Percentiles rank a stretch among this genome's conserved stretches.
Conservation (phyloP, 495 filamentous ascomycete genomes). For the Penicillium longicatenatum region DNA sequence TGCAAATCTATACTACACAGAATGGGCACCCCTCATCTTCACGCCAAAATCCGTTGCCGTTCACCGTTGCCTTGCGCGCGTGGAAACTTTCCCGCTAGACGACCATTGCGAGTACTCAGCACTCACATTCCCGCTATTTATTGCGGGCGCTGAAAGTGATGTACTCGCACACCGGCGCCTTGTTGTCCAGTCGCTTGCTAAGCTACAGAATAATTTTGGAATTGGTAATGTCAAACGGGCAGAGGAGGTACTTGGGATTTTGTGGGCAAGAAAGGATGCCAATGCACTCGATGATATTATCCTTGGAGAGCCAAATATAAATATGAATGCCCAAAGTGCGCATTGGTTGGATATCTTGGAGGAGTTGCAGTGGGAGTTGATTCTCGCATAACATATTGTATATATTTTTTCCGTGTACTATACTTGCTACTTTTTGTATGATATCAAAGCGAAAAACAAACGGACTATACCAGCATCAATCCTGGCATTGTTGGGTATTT, state of each 20-base stretch:
- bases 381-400: conserved; percentile 30
- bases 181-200: conserved; percentile 32
- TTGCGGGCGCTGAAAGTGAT: conserved; percentile 41
- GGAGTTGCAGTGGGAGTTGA: conserved; percentile 45
- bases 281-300: not conserved
- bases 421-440: not conserved
- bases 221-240: conserved; percentile 46
- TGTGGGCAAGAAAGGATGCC: conserved; percentile 37
- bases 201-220: conserved; percentile 42
- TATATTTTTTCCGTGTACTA: not conserved
- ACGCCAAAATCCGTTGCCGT: conserved; percentile 35
- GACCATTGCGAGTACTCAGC: conserved; percentile 47
- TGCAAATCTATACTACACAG: not conserved
- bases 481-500: not conserved
- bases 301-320: not conserved
- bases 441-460: not conserved
- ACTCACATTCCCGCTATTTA: conserved; percentile 48
- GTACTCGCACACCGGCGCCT: conserved; percentile 26
- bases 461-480: not conserved
- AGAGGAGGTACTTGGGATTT: conserved; percentile 38
- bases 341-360: conserved; percentile 49
- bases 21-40: conserved; percentile 27
- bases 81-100: conserved; percentile 35
- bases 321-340: not conserved
- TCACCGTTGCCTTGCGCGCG: conserved; percentile 30